Evolutionary conservation across 371 early-diverging fungal species (phyloP), one percentile per base, ranked within the genome.

Genomic region (Funneliformis caledonium): DNA sequence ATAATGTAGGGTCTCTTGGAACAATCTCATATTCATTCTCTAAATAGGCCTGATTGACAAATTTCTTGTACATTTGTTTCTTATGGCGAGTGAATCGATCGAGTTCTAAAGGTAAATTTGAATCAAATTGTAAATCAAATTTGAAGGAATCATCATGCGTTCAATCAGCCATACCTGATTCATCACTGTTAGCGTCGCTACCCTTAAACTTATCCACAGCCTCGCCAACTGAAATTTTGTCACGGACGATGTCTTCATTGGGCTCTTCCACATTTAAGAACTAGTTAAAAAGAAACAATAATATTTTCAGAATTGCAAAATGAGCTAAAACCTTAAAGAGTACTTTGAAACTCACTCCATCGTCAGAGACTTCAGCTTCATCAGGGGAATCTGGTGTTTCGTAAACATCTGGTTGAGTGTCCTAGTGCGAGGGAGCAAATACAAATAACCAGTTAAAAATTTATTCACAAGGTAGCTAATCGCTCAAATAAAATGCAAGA

Each of bases 401-500:
- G 84, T 92, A 95, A 75, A 94, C 92, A 88, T 96, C 96, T 48
- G 93, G 95, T 83, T 93, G 94, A 80, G 91, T 92, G 82, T 92
- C 92, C 92, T 93, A 11, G 26, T 5, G 9, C 22, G 16, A 31
- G 43, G 31, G 26, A 81, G 80, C 0, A 37, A 37, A 37, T 72
- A 79, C 7, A 60, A 26, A 75, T 72, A 61, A 9, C 2, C n/a
- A n/a, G 33, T 33, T 37, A 2, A 37, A 37, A 69, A n/a, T 19
- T 22, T 42, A 64, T 81, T 76, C 84, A 22, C 11, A 45, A 7
- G 6, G 45, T 14, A 22, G 8, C 16, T 42, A 31, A 52, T 10
- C 70, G 19, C n/a, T 47, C 31, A 33, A 11, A 6, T 65, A 65
- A 11, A 8, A 14, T 31, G 16, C 1, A 31, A 69, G 65, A 31